Conservation (phyloP, 139 green algal species). For the Chlorella ohadii region DNA sequence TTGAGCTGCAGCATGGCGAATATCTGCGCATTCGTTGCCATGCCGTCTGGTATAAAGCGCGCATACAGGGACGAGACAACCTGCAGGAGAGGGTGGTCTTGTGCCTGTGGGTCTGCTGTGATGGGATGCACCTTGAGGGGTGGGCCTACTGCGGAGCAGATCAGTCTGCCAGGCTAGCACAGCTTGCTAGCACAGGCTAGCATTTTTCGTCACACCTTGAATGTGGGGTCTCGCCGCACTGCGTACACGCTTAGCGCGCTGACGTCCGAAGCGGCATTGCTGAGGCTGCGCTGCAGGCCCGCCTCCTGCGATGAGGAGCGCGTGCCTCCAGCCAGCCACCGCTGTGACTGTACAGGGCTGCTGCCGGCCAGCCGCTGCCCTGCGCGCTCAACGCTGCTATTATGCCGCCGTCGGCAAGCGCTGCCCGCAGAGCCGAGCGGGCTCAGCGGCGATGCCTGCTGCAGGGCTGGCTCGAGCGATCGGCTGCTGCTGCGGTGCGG, state of each 20-base stretch:
- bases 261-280: not conserved
- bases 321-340: not conserved
- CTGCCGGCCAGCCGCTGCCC: no score
- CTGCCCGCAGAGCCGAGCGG: not conserved
- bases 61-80: not conserved
- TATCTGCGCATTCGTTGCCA: not conserved
- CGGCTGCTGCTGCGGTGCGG: not conserved
- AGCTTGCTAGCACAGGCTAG: no score
- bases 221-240: not conserved
- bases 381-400: no score
- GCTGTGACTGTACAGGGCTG: no score
- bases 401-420: not conserved
- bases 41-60: not conserved
- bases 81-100: not conserved
- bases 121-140: no score
- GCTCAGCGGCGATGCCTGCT: not conserved
- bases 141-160: no score
- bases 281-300: not conserved
- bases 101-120: no score
- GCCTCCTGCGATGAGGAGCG: not conserved
- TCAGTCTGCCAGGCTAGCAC: no score
- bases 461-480: not conserved
- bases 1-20: conserved; percentile 15
- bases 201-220: not conserved
- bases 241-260: not conserved